A percentile compares a stretch with the other conserved stretches of the same genome.
Evolutionary conservation across 176 grass and related monocot genomes (phyloP).

Genomic region (Zoysia pacifica): DNA sequence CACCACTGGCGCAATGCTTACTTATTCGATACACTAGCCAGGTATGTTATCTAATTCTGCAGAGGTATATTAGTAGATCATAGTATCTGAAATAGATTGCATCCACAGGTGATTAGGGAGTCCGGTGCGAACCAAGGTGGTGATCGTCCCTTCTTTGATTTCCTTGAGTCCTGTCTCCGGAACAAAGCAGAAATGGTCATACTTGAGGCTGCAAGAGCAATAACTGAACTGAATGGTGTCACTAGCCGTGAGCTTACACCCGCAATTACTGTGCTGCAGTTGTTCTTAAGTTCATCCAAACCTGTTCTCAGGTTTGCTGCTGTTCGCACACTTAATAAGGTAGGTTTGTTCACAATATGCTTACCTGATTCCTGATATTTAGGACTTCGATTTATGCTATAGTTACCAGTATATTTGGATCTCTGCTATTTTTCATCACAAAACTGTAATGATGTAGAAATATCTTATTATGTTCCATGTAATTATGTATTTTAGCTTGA

Average conservation of each 20-base stretch:
- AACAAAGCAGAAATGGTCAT: constrained; percentile 99
- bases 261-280: constrained; percentile 92
- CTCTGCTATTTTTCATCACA: constrained; percentile 1
- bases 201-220: constrained; percentile 94
- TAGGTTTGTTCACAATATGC: constrained; percentile 22
- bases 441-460: not conserved
- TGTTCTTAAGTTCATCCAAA: constrained; percentile 99
- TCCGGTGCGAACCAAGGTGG: constrained; percentile 73
- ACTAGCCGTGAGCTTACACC: constrained; percentile 91
- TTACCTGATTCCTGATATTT: not conserved
- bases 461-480: not conserved
- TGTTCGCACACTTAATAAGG: constrained; percentile 96
- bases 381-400: not conserved
- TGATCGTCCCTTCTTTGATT: constrained; percentile 96
- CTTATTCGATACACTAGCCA: constrained; percentile 96
- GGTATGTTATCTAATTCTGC: constrained; percentile 51
- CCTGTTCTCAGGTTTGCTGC: constrained; percentile 96
- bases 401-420: not conserved
- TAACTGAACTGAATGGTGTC: constrained; percentile 96
- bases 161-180: constrained; percentile 85
- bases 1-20: constrained; percentile 91
- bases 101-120: constrained; percentile 88
- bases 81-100: constrained; percentile 23
- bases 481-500: constrained; percentile 4
- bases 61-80: constrained; percentile 12